Base-by-base conservation (phyloP, 1,284 basidiomycete genomes). In the Puccinia novopanici region DNA sequence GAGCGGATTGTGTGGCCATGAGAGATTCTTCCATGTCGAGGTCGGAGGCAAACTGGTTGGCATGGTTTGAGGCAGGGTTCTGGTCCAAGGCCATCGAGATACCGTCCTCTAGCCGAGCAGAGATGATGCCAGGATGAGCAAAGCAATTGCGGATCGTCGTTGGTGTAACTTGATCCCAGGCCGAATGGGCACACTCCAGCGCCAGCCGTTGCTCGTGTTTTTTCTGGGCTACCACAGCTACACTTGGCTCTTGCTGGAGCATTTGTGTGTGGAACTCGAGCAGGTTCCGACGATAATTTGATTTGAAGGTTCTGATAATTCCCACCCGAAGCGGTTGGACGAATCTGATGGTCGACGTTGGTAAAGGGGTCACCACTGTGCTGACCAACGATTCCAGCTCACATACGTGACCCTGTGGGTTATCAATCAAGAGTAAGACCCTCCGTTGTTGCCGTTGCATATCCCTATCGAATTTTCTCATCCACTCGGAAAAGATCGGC, bases 381-480 rank as follows among this genome's bases (percentile, higher is more conserved):
- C 68, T 70, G 22, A 30, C 22, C 34, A 71, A n/a, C n/a, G 67
- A 71, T 45, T 71, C 76, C 3, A 40, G 48, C 15, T 79, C 76
- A 30, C 54, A 70, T 4, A 79, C 30, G 30, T 54, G 63, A 8
- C 59, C 63, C 50, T 27, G 37, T 10, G 50, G 45, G 57, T 71
- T 79, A 34, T 79, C 76, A 17, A 79, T 71, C 45, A 79, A 17
- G 4, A 79, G 27, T 45, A 79, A 50, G 4, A 72, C 67, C 37
- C 45, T 57, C 1, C 76, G 65, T 19, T 37, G 34, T 50, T 68
- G 75, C 3, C 75, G 75, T 37, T 67, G 63, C 61, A 77, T 67
- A 3, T 77, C 75, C 27, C 75, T 63, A 77, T 77, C 65, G 24
- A 77, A 77, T 30, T 77, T 77, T n/a, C 67, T 77, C n/a, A 77